These are phyloP conservation scores for Ustanciosporium gigantosporum DNA, from an alignment of 1,284 basidiomycete genomes.

Conservation along the genomic window DNA sequence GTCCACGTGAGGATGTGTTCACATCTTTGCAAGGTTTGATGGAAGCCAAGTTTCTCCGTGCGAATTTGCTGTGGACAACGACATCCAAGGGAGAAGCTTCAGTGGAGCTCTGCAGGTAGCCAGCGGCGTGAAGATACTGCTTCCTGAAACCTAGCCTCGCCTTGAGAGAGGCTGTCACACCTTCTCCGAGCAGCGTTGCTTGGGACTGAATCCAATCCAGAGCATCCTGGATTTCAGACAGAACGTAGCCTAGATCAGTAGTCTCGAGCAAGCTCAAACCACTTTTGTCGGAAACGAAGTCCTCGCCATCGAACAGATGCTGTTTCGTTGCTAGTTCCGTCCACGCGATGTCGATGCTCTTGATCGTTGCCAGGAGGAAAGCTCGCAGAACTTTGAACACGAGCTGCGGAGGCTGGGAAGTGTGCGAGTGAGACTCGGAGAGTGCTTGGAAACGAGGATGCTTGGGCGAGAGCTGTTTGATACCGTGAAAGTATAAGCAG, in stretches of 20 bases:
- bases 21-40: not conserved
- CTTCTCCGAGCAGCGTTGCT: not conserved
- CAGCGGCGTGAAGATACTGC: slow-evolving; percentile 28
- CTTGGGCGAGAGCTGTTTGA: slow-evolving; percentile 62
- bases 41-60: slow-evolving; percentile 12
- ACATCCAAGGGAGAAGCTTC: slow-evolving; percentile 29
- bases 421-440: slow-evolving; percentile 60
- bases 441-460: slow-evolving; percentile 59
- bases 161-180: slow-evolving; percentile 9
- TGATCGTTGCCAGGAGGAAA: slow-evolving; percentile 74
- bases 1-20: not conserved
- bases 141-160: slow-evolving; percentile 29
- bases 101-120: slow-evolving; percentile 9
- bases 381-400: slow-evolving; percentile 73
- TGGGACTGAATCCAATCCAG: slow-evolving; percentile 64
- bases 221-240: slow-evolving; percentile 70
- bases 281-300: slow-evolving; percentile 83
- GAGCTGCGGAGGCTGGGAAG: slow-evolving; percentile 62
- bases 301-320: slow-evolving; percentile 67
- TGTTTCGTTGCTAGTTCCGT: slow-evolving; percentile 67
- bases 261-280: slow-evolving; percentile 77
- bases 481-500: slow-evolving; percentile 74
- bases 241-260: slow-evolving; percentile 68
- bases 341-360: slow-evolving; percentile 81
- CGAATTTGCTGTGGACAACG: slow-evolving; percentile 34